phyloP scores from a whole-genome alignment of 768 basidiomycete species.

The Hysterangium stoloniferum region DNA sequence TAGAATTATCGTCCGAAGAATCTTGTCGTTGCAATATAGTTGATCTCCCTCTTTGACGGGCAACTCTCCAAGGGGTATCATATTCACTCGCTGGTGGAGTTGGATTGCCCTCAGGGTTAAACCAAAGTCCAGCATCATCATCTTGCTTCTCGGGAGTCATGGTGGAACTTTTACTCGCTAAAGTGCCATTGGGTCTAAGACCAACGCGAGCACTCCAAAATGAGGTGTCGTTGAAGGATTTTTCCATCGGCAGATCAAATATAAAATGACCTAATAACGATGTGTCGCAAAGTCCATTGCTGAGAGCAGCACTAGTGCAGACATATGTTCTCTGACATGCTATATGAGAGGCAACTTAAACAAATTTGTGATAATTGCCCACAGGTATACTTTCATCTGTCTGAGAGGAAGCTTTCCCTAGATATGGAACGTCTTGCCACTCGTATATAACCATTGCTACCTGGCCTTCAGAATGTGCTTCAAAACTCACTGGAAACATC shows the following conservation, averaged over 20 bases:
- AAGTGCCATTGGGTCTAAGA: slow-evolving; percentile 37
- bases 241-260: slow-evolving; percentile 58
- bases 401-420: slow-evolving; percentile 62
- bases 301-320: slow-evolving; percentile 78
- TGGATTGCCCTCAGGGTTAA: slow-evolving; percentile 54
- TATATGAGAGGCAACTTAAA: slow-evolving; percentile 14
- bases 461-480: slow-evolving; percentile 70
- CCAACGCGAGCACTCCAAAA: slow-evolving; percentile 82
- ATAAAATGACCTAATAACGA: slow-evolving; percentile 87
- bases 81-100: slow-evolving; percentile 40
- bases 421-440: slow-evolving; percentile 80
- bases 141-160: slow-evolving; percentile 8
- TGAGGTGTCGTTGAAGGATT: slow-evolving; percentile 59
- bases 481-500: slow-evolving; percentile 58
- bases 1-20: slow-evolving; percentile 33
- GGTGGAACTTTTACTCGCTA: slow-evolving; percentile 6
- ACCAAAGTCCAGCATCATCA: slow-evolving; percentile 38
- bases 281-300: slow-evolving; percentile 57
- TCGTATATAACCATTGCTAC: slow-evolving; percentile 94
- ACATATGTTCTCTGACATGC: slow-evolving; percentile 81
- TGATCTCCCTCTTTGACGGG: slow-evolving; percentile 16
- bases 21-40: slow-evolving; percentile 21
- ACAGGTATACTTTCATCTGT: slow-evolving; percentile 56
- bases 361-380: slow-evolving; percentile 19
- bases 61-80: slow-evolving; percentile 42